Percentiles rank a stretch among this genome's conserved stretches.
Conservation (phyloP, 768 basidiomycete species). For the Termitomyces sp. region DNA sequence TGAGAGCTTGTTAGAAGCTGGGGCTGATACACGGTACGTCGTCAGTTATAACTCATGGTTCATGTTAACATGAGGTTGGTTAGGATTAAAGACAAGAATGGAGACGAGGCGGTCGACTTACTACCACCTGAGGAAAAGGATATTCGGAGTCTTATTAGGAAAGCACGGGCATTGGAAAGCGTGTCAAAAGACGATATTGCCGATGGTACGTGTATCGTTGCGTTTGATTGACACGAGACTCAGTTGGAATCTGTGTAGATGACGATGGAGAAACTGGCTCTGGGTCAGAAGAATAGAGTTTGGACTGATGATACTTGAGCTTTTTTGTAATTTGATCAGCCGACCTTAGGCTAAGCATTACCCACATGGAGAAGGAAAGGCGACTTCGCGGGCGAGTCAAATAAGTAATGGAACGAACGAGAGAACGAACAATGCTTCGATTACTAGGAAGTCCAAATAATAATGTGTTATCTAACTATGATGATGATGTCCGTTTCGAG, state of each 20-base stretch:
- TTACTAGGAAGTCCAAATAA: background rate
- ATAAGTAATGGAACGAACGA: background rate
- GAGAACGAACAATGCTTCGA: background rate
- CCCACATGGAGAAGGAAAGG: background rate
- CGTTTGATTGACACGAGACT: background rate
- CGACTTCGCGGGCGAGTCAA: background rate
- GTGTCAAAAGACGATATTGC: slow-evolving; percentile 61
- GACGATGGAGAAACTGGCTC: slow-evolving; percentile 23
- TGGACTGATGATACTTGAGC: background rate
- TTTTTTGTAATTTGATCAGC: background rate
- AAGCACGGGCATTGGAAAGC: slow-evolving; percentile 44
- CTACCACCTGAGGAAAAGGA: slow-evolving; percentile 48
- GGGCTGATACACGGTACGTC: slow-evolving; percentile 63
- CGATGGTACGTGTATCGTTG: slow-evolving; percentile 34
- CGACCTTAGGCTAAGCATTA: background rate
- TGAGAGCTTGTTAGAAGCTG: slow-evolving; percentile 69
- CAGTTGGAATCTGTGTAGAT: slow-evolving; percentile 4
- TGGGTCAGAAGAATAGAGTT: slow-evolving; percentile 28
- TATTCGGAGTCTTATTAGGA: slow-evolving; percentile 44
- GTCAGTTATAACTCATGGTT: background rate
- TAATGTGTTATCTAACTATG: background rate
- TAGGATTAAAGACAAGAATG: slow-evolving; percentile 72
- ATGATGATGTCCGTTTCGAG: slow-evolving; percentile 4
- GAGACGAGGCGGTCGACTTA: slow-evolving; percentile 49
- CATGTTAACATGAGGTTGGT: background rate